phyloP scores from a whole-genome alignment of 495 filamentous ascomycete species.

The Penicillium diatomitis region DNA sequence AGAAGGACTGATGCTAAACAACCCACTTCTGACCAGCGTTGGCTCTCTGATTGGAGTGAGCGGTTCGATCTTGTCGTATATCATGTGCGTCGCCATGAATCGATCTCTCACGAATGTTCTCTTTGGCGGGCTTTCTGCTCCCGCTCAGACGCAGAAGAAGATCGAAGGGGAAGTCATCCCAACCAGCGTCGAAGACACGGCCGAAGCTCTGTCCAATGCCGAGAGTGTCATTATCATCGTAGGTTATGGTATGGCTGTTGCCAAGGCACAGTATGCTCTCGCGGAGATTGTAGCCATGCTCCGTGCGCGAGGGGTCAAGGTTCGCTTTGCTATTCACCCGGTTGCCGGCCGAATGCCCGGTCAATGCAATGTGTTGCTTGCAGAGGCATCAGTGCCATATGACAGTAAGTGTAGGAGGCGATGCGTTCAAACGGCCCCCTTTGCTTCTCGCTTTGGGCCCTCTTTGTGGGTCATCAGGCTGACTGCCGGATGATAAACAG shows the following conservation, averaged over 20 bases:
- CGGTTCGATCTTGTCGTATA: constrained; percentile 74
- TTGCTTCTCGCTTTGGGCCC: neutral
- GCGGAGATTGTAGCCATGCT: constrained; percentile 66
- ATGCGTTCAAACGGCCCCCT: no score
- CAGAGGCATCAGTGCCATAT: constrained; percentile 74
- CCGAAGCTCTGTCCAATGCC: constrained; percentile 56
- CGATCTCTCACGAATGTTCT: constrained; percentile 70
- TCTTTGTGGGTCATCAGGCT: constrained; percentile 7
- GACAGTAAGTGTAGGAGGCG: constrained; percentile 40
- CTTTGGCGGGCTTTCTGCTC: constrained; percentile 64
- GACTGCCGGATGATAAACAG: constrained; percentile 4
- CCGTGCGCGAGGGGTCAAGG: constrained; percentile 58
- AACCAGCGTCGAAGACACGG: constrained; percentile 66
- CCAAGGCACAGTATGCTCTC: constrained; percentile 78
- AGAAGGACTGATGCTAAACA: constrained; percentile 81
- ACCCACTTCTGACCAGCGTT: constrained; percentile 66
- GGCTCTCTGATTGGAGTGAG: constrained; percentile 74
- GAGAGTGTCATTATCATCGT: constrained; percentile 76
- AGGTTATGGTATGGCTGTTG: constrained; percentile 82
- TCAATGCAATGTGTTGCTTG: constrained; percentile 76
- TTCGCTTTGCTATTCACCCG: constrained; percentile 80
- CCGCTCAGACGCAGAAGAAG: constrained; percentile 51
- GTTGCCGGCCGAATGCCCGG: constrained; percentile 80
- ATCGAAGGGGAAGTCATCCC: constrained; percentile 65
- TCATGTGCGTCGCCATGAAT: constrained; percentile 80